phyloP scores from a whole-genome alignment of 768 basidiomycete genomes.

The Mycena rosella region DNA sequence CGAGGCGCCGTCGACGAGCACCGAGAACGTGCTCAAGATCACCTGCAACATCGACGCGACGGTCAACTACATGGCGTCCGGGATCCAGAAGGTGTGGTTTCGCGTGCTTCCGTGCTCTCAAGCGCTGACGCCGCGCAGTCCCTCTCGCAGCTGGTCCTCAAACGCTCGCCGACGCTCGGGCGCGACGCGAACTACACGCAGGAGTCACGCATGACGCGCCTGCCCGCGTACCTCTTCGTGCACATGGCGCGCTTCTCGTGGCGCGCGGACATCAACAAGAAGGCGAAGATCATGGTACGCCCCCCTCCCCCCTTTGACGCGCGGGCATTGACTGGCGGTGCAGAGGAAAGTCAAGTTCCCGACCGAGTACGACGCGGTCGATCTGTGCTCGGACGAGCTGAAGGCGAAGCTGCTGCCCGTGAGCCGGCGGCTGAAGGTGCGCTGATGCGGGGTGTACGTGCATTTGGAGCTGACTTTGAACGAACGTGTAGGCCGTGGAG shows the following conservation, averaged over 20 bases:
- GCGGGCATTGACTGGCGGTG: neutral
- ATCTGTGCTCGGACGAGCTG: slow-evolving; percentile 85
- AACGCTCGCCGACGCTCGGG: slow-evolving; percentile 82
- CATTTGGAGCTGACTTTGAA: neutral
- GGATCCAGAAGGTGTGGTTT: slow-evolving; percentile 78
- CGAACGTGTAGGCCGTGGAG: slow-evolving; percentile 65
- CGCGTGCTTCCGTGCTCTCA: neutral
- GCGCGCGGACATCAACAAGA: slow-evolving; percentile 90
- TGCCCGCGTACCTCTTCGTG: slow-evolving; percentile 88
- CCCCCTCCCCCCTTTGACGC: neutral
- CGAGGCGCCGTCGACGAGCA: slow-evolving; percentile 72
- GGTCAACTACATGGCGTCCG: slow-evolving; percentile 91
- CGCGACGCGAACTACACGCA: slow-evolving; percentile 87
- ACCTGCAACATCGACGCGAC: slow-evolving; percentile 91
- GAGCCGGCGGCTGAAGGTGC: slow-evolving; percentile 70
- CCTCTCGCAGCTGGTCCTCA: slow-evolving; percentile 88
- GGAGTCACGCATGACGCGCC: slow-evolving; percentile 82
- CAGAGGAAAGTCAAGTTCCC: slow-evolving; percentile 95
- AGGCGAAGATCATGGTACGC: slow-evolving; percentile 95
- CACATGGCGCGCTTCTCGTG: slow-evolving; percentile 98
- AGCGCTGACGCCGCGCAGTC: slow-evolving; percentile 63
- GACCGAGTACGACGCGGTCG: slow-evolving; percentile 87
- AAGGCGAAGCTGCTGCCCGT: slow-evolving; percentile 78
- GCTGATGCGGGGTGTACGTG: no score
- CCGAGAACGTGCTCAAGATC: slow-evolving; percentile 87